Evolutionary conservation across 225 moss, liverwort and hornwort species (phyloP).

Genomic region (Asterella californica): DNA sequence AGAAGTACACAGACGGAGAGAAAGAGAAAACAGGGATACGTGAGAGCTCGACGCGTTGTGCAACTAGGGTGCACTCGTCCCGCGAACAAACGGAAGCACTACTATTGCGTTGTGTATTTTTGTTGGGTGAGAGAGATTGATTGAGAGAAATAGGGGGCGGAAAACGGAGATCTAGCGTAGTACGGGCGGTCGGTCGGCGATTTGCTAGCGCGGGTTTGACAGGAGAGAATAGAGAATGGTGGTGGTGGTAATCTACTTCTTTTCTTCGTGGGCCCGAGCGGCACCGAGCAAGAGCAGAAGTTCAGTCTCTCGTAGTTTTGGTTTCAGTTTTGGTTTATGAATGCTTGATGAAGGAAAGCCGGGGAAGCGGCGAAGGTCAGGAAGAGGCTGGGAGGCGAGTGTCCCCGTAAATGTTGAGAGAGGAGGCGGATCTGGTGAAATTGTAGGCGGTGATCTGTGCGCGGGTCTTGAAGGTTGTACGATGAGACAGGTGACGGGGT

Average conservation of each 20-base stretch:
- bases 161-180: not conserved
- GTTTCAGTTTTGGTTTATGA: constrained; percentile 13
- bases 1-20: not conserved
- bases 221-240: constrained; percentile 4
- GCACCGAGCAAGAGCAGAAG: not conserved
- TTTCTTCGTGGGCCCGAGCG: constrained; percentile 5
- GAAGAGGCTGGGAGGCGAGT: constrained; percentile 16
- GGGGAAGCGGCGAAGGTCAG: constrained; percentile 15
- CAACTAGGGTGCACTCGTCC: not conserved
- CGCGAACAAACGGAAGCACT: constrained; percentile 3
- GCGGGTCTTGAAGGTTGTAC: constrained; percentile 9
- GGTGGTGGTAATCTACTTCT: constrained; percentile 12
- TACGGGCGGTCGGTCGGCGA: not conserved
- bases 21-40: not conserved
- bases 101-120: not conserved
- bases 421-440: constrained; percentile 29
- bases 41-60: constrained; percentile 2
- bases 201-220: not conserved
- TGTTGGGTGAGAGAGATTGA: not conserved
- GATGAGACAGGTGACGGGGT: constrained; percentile 11
- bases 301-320: constrained; percentile 1
- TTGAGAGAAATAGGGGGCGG: not conserved
- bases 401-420: constrained; percentile 15
- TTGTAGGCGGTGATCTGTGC: constrained; percentile 19
- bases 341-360: constrained; percentile 20